Evolutionary conservation across 2,329 filamentous ascomycete genomes (phyloP).

Genomic region (Fusarium miscanthi): DNA sequence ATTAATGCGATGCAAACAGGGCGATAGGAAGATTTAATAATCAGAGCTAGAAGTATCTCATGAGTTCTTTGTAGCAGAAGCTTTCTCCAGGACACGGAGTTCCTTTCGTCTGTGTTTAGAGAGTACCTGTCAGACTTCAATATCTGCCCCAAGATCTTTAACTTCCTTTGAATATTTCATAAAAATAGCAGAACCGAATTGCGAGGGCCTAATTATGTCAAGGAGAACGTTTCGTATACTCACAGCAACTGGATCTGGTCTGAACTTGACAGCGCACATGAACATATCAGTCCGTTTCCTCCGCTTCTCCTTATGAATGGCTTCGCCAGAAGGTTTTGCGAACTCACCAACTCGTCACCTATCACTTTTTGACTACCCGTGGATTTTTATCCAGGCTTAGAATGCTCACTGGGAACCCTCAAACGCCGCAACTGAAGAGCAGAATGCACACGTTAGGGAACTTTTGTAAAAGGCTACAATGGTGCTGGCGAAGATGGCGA

Average conservation of each 20-base stretch:
- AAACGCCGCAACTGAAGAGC: accelerated
- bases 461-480: background rate
- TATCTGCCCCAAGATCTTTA: background rate
- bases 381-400: background rate
- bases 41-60: background rate
- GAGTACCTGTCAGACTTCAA: background rate
- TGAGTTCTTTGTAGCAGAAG: background rate
- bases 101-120: background rate
- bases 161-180: background rate
- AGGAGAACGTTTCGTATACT: background rate
- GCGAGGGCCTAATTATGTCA: background rate
- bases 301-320: too few species aligned
- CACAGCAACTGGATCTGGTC: background rate
- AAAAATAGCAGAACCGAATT: background rate
- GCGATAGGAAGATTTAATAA: background rate
- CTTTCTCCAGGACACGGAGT: background rate
- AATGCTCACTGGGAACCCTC: background rate
- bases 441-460: background rate
- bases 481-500: background rate
- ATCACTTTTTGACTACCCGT: background rate
- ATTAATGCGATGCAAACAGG: background rate
- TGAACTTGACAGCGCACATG: background rate
- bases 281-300: background rate
- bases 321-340: too few species aligned
- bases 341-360: accelerated